Evolutionary conservation across 345 rosid genomes (phyloP), one percentile per base, ranked within the genome.

Genomic region (Arabidopsis arenosa): DNA sequence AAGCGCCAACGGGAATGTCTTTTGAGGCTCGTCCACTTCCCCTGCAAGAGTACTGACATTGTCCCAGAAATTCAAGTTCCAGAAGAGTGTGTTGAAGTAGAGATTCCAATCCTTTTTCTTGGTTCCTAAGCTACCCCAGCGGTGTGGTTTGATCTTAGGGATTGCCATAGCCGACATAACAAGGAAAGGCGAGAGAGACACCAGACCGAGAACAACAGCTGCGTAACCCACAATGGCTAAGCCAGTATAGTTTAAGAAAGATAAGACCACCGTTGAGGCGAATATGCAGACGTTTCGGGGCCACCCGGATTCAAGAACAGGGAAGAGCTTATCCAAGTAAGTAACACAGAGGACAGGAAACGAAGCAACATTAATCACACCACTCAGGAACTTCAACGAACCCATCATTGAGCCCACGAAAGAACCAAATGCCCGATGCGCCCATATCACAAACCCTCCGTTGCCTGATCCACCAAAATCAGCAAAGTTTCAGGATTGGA

Each of bases 31-130:
- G 32, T 87, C 86, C 1, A 92, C 96, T 80, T 94, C 97, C 0
- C 96, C 96, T 2, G 96, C 95, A 33, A 91, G 62, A 71, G 98
- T 89, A 58, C 98, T 94, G 2, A 85, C 97, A 43, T 78, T 92
- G 68, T 94, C 98, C 97, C 96, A 94, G 15, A 90, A 94, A 62
- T 94, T 92, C 81, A 94, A 75, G 81, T 94, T 92, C 97, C 98
- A 92, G 30, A 94, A 92, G 30, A 92, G 89, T 26, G 98, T 94
- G 43, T 94, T 94, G 85, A 94, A 89, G 79, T 72, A 94, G 40
- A 89, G 80, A 51, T 72, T 86, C 98, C 98, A 94, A 43, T 92
- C 82, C 44, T 84, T 92, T 64, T 84, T 68, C 53, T 82, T 89
- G 28, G 78, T 81, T 23, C 96, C 95, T 39, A 87, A 74, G 74